These are phyloP conservation scores for Elaeis oleifera DNA, from an alignment of 202 grass and related monocot genomes.

Conservation along the genomic window DNA sequence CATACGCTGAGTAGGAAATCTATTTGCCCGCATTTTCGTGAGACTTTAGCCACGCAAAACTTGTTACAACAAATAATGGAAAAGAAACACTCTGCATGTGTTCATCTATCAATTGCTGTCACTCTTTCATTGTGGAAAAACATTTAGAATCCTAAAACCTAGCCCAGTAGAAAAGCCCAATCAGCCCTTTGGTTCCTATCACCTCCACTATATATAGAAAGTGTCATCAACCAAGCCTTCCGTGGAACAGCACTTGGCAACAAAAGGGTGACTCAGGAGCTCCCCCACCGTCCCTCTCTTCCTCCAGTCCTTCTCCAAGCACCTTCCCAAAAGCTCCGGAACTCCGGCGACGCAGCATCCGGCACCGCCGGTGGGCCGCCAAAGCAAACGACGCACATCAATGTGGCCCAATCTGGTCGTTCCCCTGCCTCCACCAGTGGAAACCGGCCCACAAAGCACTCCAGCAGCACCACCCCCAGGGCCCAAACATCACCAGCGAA, in stretches of 20 bases:
- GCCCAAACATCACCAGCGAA: slow-evolving; percentile 32
- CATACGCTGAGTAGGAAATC: too few species aligned
- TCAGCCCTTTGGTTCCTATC: too few species aligned
- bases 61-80: too few species aligned
- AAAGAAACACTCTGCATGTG: too few species aligned
- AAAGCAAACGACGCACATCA: slow-evolving; percentile 26
- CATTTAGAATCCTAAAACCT: too few species aligned
- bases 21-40: too few species aligned
- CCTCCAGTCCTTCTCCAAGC: slow-evolving; percentile 38
- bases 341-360: slow-evolving; percentile 28
- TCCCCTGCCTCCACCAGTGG: slow-evolving; percentile 26
- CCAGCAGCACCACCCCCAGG: slow-evolving; percentile 36
- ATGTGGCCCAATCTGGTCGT: slow-evolving; percentile 21
- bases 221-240: too few species aligned
- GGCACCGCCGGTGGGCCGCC: slow-evolving; percentile 5
- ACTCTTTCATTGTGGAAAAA: too few species aligned
- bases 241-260: slow-evolving; percentile 3
- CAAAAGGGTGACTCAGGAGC: slow-evolving; percentile 28
- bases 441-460: slow-evolving; percentile 29
- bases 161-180: too few species aligned
- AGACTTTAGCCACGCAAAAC: too few species aligned
- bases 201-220: too few species aligned
- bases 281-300: slow-evolving; percentile 34
- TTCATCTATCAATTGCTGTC: too few species aligned
- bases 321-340: slow-evolving; percentile 26